Base-by-base conservation (phyloP, 2,329 filamentous ascomycete genomes). In the Botryotinia globosa region DNA sequence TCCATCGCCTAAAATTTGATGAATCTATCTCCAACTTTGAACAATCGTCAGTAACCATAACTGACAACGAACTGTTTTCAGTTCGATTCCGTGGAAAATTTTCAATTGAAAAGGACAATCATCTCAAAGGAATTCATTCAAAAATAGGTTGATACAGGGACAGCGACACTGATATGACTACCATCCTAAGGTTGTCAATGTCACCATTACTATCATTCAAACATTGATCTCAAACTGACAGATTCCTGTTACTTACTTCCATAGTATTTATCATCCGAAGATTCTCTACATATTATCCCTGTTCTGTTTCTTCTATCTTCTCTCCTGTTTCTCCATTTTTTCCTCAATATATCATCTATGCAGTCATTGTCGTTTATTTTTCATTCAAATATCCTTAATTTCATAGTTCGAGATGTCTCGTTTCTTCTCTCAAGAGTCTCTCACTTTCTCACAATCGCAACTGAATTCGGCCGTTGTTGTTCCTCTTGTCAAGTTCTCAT, bases 401-500 rank as follows among this genome's bases (percentile, higher is more conserved):
- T 39, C 56, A 18, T 56, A 42, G 25, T 56, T 42, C 20, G 64
- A 61, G 51, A 77, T 78, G 76, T 77, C 76, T 69, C 77, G 77
- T 63, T 39, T 74, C 44, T 73, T 74, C 45, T 74, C 75, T 58
- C 65, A 7, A 54, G n/a, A 56, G 29, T 51, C 63, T 72, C 54
- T 14, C 20, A 32, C 51, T 68, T 29, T 54, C 22, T 29, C 39
- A 56, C 76, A 75, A 63, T 34, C 29, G 59, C 73, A 74, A 67
- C 70, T 75, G 62, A 76, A 74, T 18, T 65, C 68, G 18, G 76
- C 73, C 70, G 72, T 74, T 34, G 72, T 75, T 16, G 61, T 80
- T 64, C 76, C 78, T n/a, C 73, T 81, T 37, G 72, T 72, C 22
- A 81, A 80, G 64, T 81, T 80, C 70, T 81, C 80, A 72, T 75